Percentiles rank a stretch among this genome's conserved stretches.
Conservation (phyloP, 2,329 filamentous ascomycete genomes). For the Fusarium mundagurra region DNA sequence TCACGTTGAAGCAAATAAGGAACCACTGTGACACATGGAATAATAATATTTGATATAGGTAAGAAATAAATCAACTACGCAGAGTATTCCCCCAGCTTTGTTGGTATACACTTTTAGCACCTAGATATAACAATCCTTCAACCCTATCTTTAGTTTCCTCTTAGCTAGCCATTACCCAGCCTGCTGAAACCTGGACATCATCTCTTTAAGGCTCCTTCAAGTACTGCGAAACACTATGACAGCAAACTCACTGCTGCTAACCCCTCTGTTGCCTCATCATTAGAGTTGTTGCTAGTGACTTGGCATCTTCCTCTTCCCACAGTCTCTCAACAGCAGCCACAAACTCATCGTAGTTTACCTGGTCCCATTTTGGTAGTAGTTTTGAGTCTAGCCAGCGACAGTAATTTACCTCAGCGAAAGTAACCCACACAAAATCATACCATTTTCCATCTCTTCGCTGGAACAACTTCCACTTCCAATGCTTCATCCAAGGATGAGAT, state of each 20-base stretch:
- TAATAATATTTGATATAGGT: neutral
- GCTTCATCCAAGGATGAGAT: neutral
- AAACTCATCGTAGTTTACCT: neutral
- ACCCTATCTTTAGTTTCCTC: neutral
- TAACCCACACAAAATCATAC: too few relatives aligned
- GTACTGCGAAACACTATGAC: too few relatives aligned
- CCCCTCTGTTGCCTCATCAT: neutral
- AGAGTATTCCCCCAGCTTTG: too few relatives aligned
- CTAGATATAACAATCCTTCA: too few relatives aligned
- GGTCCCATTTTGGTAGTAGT: neutral
- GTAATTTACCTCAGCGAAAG: too few relatives aligned
- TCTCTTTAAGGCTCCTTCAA: neutral
- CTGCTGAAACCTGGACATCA: neutral
- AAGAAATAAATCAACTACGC: neutral
- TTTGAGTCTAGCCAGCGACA: too few relatives aligned
- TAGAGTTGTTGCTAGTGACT: too few relatives aligned
- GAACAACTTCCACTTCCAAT: rapidly evolving
- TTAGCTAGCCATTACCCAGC: neutral
- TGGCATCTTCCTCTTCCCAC: too few relatives aligned
- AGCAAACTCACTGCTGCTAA: too few relatives aligned
- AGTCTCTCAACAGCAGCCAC: neutral
- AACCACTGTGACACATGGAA: neutral
- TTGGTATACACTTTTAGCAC: neutral
- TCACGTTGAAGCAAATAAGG: neutral
- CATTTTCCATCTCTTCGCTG: rapidly evolving